Evolutionary conservation across 176 grass and related monocot genomes (phyloP), one percentile per base, ranked within the genome.

Genomic region (Leersia perrieri): DNA sequence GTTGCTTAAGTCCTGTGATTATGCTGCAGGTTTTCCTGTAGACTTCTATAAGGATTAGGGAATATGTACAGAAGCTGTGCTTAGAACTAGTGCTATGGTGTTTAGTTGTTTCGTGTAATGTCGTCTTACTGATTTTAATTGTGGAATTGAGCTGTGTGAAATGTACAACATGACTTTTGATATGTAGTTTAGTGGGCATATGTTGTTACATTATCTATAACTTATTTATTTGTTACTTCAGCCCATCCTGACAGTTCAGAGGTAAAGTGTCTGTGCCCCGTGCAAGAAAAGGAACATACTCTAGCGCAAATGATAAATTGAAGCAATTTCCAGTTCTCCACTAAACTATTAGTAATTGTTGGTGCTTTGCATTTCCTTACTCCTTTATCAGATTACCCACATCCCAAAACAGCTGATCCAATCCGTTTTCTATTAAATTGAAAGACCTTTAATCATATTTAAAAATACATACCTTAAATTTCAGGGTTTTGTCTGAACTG

Each of bases 401-500:
- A 25, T 57, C 7, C 22, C 22, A 57, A 10, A 22, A 55, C 5
- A 9, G 7, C 1, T 2, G 55, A 33, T 45, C 70, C 18, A 28
- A 29, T 35, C 6, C 40, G 66, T 76, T 72, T 42, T 66, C 39
- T 27, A 65, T 68, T 34, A 42, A 63, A 80, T 14, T 69, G 20
- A 65, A 68, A 89, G 7, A 86, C 47, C 47, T 20, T 51, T 20
- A 20, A 51, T 51, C 5, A 20, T 41, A 41, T 41, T 6, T 51
- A 51, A 51, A 45, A 51, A 22, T 51, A 11, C 39, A 39, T 33
- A 49, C 22, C 33, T 80, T 89, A 84, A 87, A 57, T 73, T 68
- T 76, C 41, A 44, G 13, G 30, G 13, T 63, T 55, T 85, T 28
- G 27, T 74, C 77, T 88, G 74, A 69, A 69, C 69, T 81, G 61